Evolutionary conservation across 345 rosid species (phyloP).

Genomic region (Microthlaspi erraticum): DNA sequence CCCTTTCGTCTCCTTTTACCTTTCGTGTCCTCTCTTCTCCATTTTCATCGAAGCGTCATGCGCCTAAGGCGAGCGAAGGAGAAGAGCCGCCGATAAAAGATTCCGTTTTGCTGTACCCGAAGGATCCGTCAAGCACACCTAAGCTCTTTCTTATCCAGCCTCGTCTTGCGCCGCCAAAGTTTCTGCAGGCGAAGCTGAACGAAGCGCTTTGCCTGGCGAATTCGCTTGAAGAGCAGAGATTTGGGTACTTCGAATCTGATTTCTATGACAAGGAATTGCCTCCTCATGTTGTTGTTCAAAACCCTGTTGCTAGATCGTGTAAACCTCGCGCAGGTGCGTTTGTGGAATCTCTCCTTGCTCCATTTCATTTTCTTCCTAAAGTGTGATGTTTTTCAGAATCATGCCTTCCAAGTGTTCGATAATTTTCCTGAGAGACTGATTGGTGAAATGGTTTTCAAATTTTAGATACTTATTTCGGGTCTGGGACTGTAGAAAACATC

Average conservation of each 20-base stretch:
- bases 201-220: constrained; percentile 92
- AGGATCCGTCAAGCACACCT: constrained; percentile 73
- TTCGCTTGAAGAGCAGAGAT: constrained; percentile 93
- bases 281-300: constrained; percentile 81
- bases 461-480: constrained; percentile 79
- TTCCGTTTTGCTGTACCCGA: constrained; percentile 52
- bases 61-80: constrained; percentile 29
- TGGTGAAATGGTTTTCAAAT: constrained; percentile 2
- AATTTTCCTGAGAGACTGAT: constrained; percentile 28
- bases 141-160: constrained; percentile 92
- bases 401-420: constrained; percentile 34
- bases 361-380: background rate
- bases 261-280: constrained; percentile 75
- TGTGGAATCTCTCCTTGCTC: background rate
- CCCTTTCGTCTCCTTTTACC: background rate
- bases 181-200: constrained; percentile 81
- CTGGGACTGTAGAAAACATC: constrained; percentile 74
- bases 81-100: constrained; percentile 25
- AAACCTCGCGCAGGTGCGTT: constrained; percentile 69
- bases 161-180: constrained; percentile 64
- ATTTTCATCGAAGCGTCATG: constrained; percentile 45
- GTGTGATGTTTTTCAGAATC: constrained; percentile 8
- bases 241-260: constrained; percentile 72
- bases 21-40: constrained; percentile 40
- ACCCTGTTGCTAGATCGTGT: constrained; percentile 67